Conservation (phyloP, 176 grass and related monocot species). For the Cenchrus americanus region DNA sequence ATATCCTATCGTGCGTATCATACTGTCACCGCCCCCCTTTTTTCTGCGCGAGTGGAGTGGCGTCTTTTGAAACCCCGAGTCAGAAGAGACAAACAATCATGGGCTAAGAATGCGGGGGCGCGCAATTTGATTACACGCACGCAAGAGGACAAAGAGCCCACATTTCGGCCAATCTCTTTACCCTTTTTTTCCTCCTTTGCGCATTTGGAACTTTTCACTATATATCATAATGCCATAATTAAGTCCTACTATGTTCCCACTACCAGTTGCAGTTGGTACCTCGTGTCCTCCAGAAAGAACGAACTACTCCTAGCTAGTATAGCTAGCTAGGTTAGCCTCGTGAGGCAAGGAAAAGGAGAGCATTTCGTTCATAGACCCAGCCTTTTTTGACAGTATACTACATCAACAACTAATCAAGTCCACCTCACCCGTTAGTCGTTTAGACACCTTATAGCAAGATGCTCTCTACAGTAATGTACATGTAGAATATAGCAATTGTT, state of each 20-base stretch:
- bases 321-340: background rate
- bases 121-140: slow-evolving; percentile 32
- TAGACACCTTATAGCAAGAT: too few species aligned
- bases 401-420: too few species aligned
- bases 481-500: too few species aligned
- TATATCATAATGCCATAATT: slow-evolving; percentile 47
- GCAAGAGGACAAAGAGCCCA: slow-evolving; percentile 32
- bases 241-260: slow-evolving; percentile 42
- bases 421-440: background rate
- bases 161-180: slow-evolving; percentile 30
- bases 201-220: slow-evolving; percentile 42
- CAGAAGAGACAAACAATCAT: slow-evolving; percentile 52
- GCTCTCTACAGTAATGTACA: too few species aligned
- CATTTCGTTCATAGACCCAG: background rate
- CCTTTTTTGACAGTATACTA: background rate
- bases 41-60: slow-evolving; percentile 28
- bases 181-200: background rate
- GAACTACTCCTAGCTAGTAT: background rate
- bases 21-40: background rate
- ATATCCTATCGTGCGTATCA: slow-evolving; percentile 12
- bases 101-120: slow-evolving; percentile 36
- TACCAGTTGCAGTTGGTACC: background rate
- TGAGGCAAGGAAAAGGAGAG: background rate
- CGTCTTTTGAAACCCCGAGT: background rate
- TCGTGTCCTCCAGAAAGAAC: background rate